Evolutionary conservation across 1,284 basidiomycete genomes (phyloP).

Genomic region (Schizophyllum commune): DNA sequence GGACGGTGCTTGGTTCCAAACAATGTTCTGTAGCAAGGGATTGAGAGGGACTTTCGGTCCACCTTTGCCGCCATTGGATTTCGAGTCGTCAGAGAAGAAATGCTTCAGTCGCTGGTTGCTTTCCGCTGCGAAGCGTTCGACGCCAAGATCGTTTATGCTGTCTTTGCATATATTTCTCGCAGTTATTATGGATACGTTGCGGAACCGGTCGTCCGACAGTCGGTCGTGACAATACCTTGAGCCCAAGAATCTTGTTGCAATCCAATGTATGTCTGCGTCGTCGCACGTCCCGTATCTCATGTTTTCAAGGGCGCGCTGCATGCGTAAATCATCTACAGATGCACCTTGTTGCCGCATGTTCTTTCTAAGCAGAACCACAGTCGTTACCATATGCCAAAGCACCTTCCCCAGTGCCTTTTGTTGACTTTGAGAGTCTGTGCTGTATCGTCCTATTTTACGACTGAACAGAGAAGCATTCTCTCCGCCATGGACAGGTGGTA

Average conservation of each 20-base stretch:
- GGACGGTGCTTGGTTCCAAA: not conserved
- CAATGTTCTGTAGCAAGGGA: not conserved
- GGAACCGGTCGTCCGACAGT: constrained; percentile 15
- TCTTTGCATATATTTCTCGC: constrained; percentile 23
- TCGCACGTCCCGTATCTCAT: constrained; percentile 28
- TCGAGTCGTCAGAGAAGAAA: constrained; percentile 19
- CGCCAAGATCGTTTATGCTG: constrained; percentile 22
- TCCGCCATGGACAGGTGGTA: constrained; percentile 14
- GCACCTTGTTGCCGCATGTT: constrained; percentile 28
- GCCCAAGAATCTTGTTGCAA: constrained; percentile 15
- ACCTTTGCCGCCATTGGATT: not conserved
- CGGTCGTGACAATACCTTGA: too few species aligned
- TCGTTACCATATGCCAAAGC: constrained; percentile 27
- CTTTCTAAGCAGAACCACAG: constrained; percentile 25
- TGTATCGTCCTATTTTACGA: constrained; percentile 6
- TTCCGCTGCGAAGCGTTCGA: constrained; percentile 21
- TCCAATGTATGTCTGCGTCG: constrained; percentile 21
- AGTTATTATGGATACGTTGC: constrained; percentile 26
- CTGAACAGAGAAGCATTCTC: constrained; percentile 15
- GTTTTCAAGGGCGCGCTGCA: constrained; percentile 23
- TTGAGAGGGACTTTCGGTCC: not conserved
- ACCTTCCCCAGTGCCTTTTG: constrained; percentile 21
- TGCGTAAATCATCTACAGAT: constrained; percentile 17
- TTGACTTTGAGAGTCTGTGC: constrained; percentile 9
- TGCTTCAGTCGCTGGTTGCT: constrained; percentile 13